A percentile compares a stretch with the other conserved stretches of the same genome.
Conservation (phyloP, 768 basidiomycete species). For the Saitozyma sp. region DNA sequence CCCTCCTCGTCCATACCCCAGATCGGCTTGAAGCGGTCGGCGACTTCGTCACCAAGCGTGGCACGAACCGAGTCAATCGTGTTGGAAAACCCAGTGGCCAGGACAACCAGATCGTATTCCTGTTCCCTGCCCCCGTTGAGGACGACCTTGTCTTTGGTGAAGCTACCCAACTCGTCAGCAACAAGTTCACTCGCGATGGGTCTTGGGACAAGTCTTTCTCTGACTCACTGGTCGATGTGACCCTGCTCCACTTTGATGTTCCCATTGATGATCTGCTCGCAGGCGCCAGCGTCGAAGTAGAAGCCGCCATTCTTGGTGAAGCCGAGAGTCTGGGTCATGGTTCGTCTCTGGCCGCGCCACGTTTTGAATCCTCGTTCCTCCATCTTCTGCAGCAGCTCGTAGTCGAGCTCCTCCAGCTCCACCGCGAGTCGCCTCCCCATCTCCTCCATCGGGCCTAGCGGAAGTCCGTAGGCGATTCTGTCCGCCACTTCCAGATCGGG, state of each 20-base stretch:
- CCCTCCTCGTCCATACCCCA: conserved; percentile 38
- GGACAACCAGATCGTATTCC: conserved; percentile 31
- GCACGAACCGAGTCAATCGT: conserved; percentile 28
- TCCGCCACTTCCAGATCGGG: conserved; percentile 17
- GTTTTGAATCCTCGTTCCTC: conserved; percentile 24
- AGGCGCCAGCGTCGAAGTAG: conserved; percentile 34
- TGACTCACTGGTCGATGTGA: conserved; percentile 11
- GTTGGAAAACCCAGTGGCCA: conserved; percentile 35
- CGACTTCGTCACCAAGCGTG: conserved; percentile 25
- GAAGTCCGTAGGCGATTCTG: conserved; percentile 12
- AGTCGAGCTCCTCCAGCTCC: conserved; percentile 9
- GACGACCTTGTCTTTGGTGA: conserved; percentile 27
- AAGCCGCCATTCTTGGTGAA: conserved; percentile 28
- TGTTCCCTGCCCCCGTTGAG: conserved; percentile 21
- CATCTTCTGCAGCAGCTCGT: conserved; percentile 16
- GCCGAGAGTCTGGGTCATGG: conserved; percentile 15
- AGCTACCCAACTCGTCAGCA: background rate
- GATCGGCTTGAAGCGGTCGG: conserved; percentile 17
- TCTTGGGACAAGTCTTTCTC: background rate
- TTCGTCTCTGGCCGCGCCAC: conserved; percentile 22
- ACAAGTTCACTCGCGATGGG: background rate
- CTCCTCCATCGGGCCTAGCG: conserved; percentile 20
- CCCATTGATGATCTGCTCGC: conserved; percentile 30
- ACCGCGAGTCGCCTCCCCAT: conserved; percentile 9
- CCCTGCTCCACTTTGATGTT: conserved; percentile 34